A percentile compares a stretch with the other conserved stretches of the same genome.
phyloP scores from a whole-genome alignment of 163 green algal genomes.

The Scenedesmus sp. region DNA sequence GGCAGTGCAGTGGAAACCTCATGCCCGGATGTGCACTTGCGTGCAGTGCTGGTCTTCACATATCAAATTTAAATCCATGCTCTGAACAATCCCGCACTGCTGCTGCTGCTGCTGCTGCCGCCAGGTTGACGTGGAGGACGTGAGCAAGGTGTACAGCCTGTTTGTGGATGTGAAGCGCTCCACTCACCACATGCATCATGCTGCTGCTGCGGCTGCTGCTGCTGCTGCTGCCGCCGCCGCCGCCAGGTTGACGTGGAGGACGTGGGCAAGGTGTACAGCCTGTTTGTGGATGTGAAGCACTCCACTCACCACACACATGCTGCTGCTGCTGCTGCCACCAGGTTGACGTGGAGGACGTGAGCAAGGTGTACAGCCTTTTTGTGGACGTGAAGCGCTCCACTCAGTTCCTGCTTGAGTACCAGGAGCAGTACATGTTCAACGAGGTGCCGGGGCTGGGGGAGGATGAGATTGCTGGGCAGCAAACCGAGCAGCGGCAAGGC shows the following conservation, averaged over 20 bases:
- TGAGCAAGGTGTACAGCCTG: conserved; percentile 93
- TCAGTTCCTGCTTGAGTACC: conserved; percentile 94
- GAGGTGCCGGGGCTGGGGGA: conserved; percentile 61
- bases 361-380: conserved; percentile 96
- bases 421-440: conserved; percentile 99
- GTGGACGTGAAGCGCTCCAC: conserved; percentile 95
- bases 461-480: background rate
- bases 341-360: conserved; percentile 96
- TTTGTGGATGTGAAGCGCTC: conserved; percentile 77
- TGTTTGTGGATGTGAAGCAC: conserved; percentile 84
- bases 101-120: background rate
- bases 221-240: background rate
- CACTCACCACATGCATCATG: background rate
- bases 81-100: background rate
- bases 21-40: too few species aligned
- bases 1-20: too few species aligned
- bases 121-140: conserved; percentile 94
- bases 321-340: conserved; percentile 47
- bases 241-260: conserved; percentile 94
- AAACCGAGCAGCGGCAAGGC: background rate
- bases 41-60: too few species aligned
- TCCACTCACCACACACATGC: background rate
- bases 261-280: conserved; percentile 91
- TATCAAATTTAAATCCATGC: too few species aligned
- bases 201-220: background rate